Conservation (phyloP, 768 basidiomycete genomes). For the Daedalea quercina region DNA sequence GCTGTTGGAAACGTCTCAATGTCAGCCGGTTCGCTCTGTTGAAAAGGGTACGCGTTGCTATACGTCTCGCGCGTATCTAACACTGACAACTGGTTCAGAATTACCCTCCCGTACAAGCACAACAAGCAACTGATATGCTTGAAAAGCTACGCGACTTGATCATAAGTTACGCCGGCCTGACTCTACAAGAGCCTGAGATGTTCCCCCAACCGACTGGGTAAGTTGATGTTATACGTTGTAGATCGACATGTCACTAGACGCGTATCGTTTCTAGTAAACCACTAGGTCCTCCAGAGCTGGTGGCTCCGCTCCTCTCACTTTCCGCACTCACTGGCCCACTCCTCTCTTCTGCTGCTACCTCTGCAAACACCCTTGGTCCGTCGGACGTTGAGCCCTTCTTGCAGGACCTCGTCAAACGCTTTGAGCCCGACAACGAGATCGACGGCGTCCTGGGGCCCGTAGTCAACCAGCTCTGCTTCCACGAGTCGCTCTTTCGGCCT, state of each 20-base stretch:
- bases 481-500: slow-evolving; percentile 53
- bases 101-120: slow-evolving; percentile 54
- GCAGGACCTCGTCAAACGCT: slow-evolving; percentile 75
- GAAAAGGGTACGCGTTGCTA: slow-evolving; percentile 49
- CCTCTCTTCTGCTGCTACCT: slow-evolving; percentile 37
- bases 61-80: not conserved
- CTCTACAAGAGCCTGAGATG: slow-evolving; percentile 88
- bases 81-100: slow-evolving; percentile 30
- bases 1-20: slow-evolving; percentile 88
- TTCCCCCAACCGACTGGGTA: slow-evolving; percentile 85
- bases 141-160: slow-evolving; percentile 78
- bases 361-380: slow-evolving; percentile 47
- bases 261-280: slow-evolving; percentile 41
- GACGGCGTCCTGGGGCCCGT: slow-evolving; percentile 76
- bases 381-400: slow-evolving; percentile 76
- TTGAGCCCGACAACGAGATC: slow-evolving; percentile 74
- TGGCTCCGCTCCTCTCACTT: slow-evolving; percentile 73
- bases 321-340: slow-evolving; percentile 65
- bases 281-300: slow-evolving; percentile 74
- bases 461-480: slow-evolving; percentile 52
- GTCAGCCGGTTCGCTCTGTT: slow-evolving; percentile 41
- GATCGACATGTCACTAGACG: not conserved
- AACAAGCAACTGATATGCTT: slow-evolving; percentile 53
- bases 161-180: slow-evolving; percentile 84
- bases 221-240: slow-evolving; percentile 17